Base-by-base conservation (phyloP, 2,329 filamentous ascomycete genomes). In the Dendrostoma leiphaemia region DNA sequence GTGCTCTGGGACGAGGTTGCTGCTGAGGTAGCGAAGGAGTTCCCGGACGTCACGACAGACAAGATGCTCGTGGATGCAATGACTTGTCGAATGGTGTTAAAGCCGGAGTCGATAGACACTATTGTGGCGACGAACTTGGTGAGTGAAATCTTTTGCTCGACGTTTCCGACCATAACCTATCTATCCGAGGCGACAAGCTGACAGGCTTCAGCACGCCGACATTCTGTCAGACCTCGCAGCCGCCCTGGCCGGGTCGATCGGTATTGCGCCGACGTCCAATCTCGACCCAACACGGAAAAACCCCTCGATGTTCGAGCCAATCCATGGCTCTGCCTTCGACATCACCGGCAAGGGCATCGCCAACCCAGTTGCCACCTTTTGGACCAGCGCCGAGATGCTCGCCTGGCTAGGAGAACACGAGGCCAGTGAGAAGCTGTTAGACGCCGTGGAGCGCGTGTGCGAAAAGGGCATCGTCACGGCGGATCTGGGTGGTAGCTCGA, bases 201-300 rank as follows among this genome's bases (percentile, higher is more conserved):
- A 31, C 52, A 45, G 17, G 17, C 50, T 4, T 8, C 28, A 58
- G 56, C 71, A 73, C 60, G 82, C 81, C 13, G 83, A 87, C 62
- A 86, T 87, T 52, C 75, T 88, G 2, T 86, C 82, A 4, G 85
- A 89, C 64, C 74, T 88, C 15, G 85, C 84, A 13, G 84, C 85
- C 15, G 82, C 84, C 0, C 71, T 88, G 4, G 84, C 84, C n/a
- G 85, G 85, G 2, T 83, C 78, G 3, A 88, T 88, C 59, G 84
- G 85, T 5, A 87, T 88, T 56, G 85, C 85, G 2, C 84, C 85
- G 2, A 86, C 84, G 0, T 79, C 74, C 32, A 87, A 86, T 60
- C 72, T 88, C 6, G 84, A 88, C 60, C 84, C 84, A 5, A 70
- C 69, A 7, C 61, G 77, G 70, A n/a, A 75, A 64, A 62, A 79